Evolutionary conservation across 1,284 basidiomycete species (phyloP).

Genomic region (Malassezia nana): DNA sequence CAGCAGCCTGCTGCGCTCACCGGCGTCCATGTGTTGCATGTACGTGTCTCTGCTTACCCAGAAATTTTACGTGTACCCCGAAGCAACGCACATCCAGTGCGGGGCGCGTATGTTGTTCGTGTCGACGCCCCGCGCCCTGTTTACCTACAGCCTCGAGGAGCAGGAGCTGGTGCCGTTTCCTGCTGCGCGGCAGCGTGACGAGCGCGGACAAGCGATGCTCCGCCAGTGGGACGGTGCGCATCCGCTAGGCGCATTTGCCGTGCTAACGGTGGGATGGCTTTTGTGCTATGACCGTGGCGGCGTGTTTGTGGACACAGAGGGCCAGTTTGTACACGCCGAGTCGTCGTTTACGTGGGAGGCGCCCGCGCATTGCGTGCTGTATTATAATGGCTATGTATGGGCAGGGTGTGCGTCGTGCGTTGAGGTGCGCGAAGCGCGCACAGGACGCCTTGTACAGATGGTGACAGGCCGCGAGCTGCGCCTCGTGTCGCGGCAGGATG

Average conservation of each 20-base stretch:
- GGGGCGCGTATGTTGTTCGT: slow-evolving; percentile 82
- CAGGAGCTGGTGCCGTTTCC: slow-evolving; percentile 67
- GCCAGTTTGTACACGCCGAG: slow-evolving; percentile 52
- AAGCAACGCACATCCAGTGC: slow-evolving; percentile 79
- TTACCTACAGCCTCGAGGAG: slow-evolving; percentile 72
- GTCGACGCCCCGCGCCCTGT: slow-evolving; percentile 79
- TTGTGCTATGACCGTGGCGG: slow-evolving; percentile 88
- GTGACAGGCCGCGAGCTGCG: slow-evolving; percentile 70
- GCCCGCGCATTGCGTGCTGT: slow-evolving; percentile 58
- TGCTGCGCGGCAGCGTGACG: slow-evolving; percentile 57
- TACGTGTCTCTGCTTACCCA: not conserved
- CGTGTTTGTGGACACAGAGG: slow-evolving; percentile 54
- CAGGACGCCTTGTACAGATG: slow-evolving; percentile 77
- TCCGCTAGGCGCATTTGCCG: slow-evolving; percentile 82
- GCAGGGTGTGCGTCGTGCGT: slow-evolving; percentile 85
- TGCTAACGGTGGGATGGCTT: slow-evolving; percentile 69
- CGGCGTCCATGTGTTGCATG: slow-evolving; percentile 3
- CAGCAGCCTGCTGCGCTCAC: not conserved
- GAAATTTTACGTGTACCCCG: slow-evolving; percentile 49
- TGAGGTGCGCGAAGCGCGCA: slow-evolving; percentile 76
- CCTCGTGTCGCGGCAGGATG: slow-evolving; percentile 7
- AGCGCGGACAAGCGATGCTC: slow-evolving; percentile 60
- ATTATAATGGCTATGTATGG: slow-evolving; percentile 77
- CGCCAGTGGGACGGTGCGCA: slow-evolving; percentile 64
- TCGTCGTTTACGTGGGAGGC: slow-evolving; percentile 90